Percentiles rank a stretch among this genome's conserved stretches.
Evolutionary conservation across 1,284 basidiomycete species (phyloP).

Genomic region (Cryptococcus neoformans): DNA sequence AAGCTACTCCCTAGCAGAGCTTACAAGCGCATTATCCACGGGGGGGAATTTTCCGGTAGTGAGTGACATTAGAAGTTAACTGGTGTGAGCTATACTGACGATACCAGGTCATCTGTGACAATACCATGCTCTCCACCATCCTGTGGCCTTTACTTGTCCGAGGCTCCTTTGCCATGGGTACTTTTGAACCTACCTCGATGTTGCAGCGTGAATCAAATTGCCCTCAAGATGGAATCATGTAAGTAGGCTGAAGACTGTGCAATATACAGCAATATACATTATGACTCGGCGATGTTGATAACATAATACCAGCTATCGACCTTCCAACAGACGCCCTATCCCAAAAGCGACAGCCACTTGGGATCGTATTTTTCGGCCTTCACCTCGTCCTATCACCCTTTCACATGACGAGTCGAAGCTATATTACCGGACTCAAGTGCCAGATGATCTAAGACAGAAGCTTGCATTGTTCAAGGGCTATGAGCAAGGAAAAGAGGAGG

Average conservation of each 20-base stretch:
- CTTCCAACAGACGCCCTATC: slow-evolving; percentile 21
- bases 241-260: slow-evolving; percentile 6
- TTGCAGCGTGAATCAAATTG: slow-evolving; percentile 26
- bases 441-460: slow-evolving; percentile 22
- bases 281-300: not conserved
- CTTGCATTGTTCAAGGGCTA: slow-evolving; percentile 39
- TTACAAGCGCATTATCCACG: slow-evolving; percentile 27
- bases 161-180: slow-evolving; percentile 32
- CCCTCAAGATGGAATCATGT: slow-evolving; percentile 44
- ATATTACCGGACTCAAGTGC: slow-evolving; percentile 22
- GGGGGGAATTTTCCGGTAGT: slow-evolving; percentile 31
- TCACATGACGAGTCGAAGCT: slow-evolving; percentile 30
- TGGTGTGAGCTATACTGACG: not conserved
- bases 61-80: slow-evolving; percentile 4
- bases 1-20: slow-evolving; percentile 37
- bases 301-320: slow-evolving; percentile 30
- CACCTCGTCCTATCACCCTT: slow-evolving; percentile 43
- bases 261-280: not conserved
- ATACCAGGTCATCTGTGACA: slow-evolving; percentile 34
- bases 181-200: slow-evolving; percentile 24
- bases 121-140: slow-evolving; percentile 31
- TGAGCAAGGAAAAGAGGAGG: slow-evolving; percentile 25
- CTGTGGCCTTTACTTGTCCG: slow-evolving; percentile 38
- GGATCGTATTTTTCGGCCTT: slow-evolving; percentile 42
- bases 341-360: slow-evolving; percentile 31